A percentile compares a stretch with the other conserved stretches of the same genome.
phyloP scores from a whole-genome alignment of 768 basidiomycete genomes.

The Termitomyces sp. region DNA sequence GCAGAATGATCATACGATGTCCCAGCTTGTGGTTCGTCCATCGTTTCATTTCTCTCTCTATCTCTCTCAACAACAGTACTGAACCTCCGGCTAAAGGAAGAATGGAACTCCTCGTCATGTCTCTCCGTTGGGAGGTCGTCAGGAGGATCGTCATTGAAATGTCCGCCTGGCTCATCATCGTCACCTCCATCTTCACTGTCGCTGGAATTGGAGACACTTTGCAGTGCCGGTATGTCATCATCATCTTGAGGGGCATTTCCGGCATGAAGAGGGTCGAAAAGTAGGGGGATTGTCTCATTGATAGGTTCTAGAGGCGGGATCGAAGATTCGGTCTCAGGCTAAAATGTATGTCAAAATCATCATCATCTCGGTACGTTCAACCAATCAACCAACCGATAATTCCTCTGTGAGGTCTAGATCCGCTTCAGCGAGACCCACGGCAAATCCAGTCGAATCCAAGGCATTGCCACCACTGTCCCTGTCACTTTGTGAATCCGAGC shows the following conservation, averaged over 20 bases:
- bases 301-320: slow-evolving; percentile 9
- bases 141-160: neutral
- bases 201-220: slow-evolving; percentile 28
- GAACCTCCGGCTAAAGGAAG: slow-evolving; percentile 3
- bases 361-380: neutral
- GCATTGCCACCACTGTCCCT: slow-evolving; percentile 5
- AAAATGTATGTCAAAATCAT: neutral
- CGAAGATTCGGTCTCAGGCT: slow-evolving; percentile 11
- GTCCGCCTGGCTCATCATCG: slow-evolving; percentile 4
- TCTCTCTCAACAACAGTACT: slow-evolving; percentile 10
- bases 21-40: neutral
- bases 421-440: slow-evolving; percentile 9
- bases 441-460: slow-evolving; percentile 14
- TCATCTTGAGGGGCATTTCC: slow-evolving; percentile 8
- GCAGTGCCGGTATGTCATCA: slow-evolving; percentile 31
- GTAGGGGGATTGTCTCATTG: slow-evolving; percentile 1
- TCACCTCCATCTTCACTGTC: slow-evolving; percentile 22
- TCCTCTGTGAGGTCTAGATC: slow-evolving; percentile 23
- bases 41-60: neutral
- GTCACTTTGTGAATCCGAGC: slow-evolving; percentile 11
- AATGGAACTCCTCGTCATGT: neutral
- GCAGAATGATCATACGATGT: neutral
- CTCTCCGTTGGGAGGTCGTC: neutral
- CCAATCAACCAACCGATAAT: slow-evolving; percentile 20
- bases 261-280: neutral